These are phyloP conservation scores for Aspergillus melleus DNA, from an alignment of 2,329 filamentous ascomycete genomes.

Conservation along the genomic window DNA sequence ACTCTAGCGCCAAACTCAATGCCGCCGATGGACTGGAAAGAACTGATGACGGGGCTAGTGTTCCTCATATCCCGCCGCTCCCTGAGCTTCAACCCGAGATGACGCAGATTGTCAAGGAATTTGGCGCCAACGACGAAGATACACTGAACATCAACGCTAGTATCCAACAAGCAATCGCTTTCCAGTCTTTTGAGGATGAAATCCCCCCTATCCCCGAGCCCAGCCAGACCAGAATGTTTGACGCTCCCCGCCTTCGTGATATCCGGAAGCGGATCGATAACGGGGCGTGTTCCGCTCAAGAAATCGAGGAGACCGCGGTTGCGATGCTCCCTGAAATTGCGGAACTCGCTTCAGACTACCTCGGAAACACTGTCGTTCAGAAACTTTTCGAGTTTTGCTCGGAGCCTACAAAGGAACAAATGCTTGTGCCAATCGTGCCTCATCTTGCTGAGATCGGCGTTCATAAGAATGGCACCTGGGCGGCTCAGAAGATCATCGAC, in stretches of 20 bases:
- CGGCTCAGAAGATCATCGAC: conserved; percentile 98
- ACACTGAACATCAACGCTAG: conserved; percentile 68
- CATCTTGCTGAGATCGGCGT: conserved; percentile 95
- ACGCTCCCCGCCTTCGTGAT: conserved; percentile 90
- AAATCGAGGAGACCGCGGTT: conserved; percentile 88
- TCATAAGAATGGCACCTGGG: conserved; percentile 99
- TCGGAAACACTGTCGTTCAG: conserved; percentile 99
- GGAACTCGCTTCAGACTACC: conserved; percentile 90
- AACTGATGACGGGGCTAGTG: conserved; percentile 34
- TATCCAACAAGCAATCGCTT: conserved; percentile 76
- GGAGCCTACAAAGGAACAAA: conserved; percentile 83
- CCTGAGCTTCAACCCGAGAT: conserved; percentile 81
- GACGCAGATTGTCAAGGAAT: conserved; percentile 78
- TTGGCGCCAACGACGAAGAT: conserved; percentile 82
- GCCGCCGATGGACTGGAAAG: conserved; percentile 31
- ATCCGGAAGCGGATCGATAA: conserved; percentile 98
- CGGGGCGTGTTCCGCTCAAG: conserved; percentile 76
- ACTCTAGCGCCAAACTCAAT: conserved; percentile 62
- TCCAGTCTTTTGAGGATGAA: conserved; percentile 71
- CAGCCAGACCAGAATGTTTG: conserved; percentile 82
- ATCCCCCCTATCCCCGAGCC: conserved; percentile 89
- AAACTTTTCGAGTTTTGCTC: conserved; percentile 98
- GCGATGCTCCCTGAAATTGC: conserved; percentile 97
- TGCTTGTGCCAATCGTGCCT: conserved; percentile 83
- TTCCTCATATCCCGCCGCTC: conserved; percentile 66